Evolutionary conservation across 2,329 filamentous ascomycete genomes (phyloP).

Genomic region (Talaromyces sp.): DNA sequence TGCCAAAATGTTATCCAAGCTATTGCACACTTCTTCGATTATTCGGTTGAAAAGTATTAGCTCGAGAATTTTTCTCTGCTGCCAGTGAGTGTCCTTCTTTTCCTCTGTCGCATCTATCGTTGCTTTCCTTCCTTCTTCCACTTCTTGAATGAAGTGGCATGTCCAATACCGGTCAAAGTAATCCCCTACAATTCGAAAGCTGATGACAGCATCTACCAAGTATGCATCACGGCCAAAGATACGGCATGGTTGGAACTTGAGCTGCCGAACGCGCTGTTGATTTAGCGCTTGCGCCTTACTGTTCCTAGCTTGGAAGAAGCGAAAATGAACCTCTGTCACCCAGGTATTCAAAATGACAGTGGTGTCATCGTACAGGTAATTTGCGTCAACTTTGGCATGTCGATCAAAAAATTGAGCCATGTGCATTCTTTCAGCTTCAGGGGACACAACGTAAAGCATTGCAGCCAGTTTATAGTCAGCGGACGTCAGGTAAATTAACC

Average conservation of each 20-base stretch:
- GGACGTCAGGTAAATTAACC: not conserved
- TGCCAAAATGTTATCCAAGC: constrained; percentile 10
- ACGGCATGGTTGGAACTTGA: not conserved
- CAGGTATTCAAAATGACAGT: constrained; percentile 19
- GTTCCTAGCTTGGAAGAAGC: constrained; percentile 16
- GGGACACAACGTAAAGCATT: not conserved
- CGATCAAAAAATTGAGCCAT: constrained; percentile 12
- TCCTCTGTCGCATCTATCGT: not conserved
- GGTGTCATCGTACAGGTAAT: constrained; percentile 20
- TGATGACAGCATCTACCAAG: constrained; percentile 14
- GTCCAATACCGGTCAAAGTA: constrained; percentile 31
- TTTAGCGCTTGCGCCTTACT: not conserved
- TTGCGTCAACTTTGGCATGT: constrained; percentile 12
- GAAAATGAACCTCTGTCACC: constrained; percentile 26
- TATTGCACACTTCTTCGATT: constrained; percentile 11
- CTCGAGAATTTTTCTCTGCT: constrained; percentile 25
- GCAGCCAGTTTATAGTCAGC: not conserved
- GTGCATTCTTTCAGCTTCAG: not conserved
- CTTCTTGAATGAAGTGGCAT: constrained; percentile 20
- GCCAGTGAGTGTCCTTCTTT: constrained; percentile 12
- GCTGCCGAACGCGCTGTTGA: not conserved
- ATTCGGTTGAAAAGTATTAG: constrained; percentile 19
- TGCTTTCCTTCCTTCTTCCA: constrained; percentile 1
- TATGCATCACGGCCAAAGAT: constrained; percentile 1
- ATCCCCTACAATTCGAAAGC: constrained; percentile 26